These are phyloP conservation scores for Ensete ventricosum DNA, from an alignment of 176 grass and related monocot species.

Conservation along the genomic window DNA sequence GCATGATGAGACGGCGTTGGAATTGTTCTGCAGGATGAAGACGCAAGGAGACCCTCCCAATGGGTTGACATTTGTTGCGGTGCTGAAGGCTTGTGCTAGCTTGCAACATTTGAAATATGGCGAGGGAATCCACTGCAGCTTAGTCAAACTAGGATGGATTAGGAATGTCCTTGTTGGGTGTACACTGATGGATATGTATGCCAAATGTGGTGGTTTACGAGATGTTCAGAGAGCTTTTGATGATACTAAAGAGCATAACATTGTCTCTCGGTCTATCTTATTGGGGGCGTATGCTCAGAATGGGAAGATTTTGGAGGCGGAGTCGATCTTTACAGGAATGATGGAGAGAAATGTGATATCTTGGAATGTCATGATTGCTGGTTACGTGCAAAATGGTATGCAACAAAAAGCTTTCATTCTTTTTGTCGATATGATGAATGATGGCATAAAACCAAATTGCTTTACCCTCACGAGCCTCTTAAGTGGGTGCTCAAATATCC, in stretches of 20 bases:
- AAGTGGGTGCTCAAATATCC: slow-evolving; percentile 11
- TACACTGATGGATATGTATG: slow-evolving; percentile 16
- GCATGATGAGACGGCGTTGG: slow-evolving; percentile 16
- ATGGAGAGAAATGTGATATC: slow-evolving; percentile 13
- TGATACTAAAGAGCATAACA: slow-evolving; percentile 13
- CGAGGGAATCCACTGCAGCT: slow-evolving; percentile 12
- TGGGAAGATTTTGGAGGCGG: slow-evolving; percentile 13
- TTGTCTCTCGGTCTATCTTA: slow-evolving; percentile 17
- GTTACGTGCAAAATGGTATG: slow-evolving; percentile 19
- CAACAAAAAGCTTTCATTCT: slow-evolving; percentile 11
- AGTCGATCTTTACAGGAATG: slow-evolving; percentile 15
- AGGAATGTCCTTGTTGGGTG: background rate
- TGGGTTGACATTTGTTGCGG: slow-evolving; percentile 20
- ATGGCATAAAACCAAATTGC: slow-evolving; percentile 15
- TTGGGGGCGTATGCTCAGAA: slow-evolving; percentile 11
- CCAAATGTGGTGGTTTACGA: slow-evolving; percentile 7
- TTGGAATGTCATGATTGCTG: slow-evolving; percentile 20
- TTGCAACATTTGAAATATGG: slow-evolving; percentile 1
- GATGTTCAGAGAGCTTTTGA: slow-evolving; percentile 12
- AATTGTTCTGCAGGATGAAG: slow-evolving; percentile 10
- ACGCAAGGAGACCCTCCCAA: slow-evolving; percentile 4
- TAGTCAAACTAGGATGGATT: slow-evolving; percentile 16
- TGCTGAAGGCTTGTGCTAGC: slow-evolving; percentile 20
- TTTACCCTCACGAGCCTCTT: slow-evolving; percentile 22
- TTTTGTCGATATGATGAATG: slow-evolving; percentile 6